These are phyloP conservation scores for Solidago caesia DNA, from an alignment of 129 eudicot genomes.

Conservation along the genomic window DNA sequence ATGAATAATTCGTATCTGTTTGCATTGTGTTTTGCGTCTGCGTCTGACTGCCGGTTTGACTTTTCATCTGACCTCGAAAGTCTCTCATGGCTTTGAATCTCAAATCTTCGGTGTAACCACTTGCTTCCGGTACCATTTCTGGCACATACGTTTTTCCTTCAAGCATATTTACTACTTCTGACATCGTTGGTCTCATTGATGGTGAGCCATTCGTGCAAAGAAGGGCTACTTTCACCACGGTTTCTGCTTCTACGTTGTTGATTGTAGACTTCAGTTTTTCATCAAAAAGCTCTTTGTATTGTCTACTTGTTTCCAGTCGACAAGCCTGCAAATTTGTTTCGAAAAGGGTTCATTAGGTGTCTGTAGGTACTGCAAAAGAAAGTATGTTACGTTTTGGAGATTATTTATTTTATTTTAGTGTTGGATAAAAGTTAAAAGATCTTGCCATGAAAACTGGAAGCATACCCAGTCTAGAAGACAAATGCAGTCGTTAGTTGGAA, in stretches of 20 bases:
- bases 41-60: conserved; percentile 32
- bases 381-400: too few species aligned
- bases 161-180: conserved; percentile 74
- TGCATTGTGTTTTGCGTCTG: conserved; percentile 26
- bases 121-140: conserved; percentile 43
- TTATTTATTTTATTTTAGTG: too few species aligned
- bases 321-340: conserved; percentile 51
- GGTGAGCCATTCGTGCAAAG: conserved; percentile 69
- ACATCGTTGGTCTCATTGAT: conserved; percentile 69
- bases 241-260: conserved; percentile 58
- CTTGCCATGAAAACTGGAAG: background rate
- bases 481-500: conserved; percentile 54
- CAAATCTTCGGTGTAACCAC: conserved; percentile 46
- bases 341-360: background rate
- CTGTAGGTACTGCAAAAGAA: too few species aligned
- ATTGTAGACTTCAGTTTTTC: conserved; percentile 40
- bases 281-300: conserved; percentile 60
- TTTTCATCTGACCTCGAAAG: conserved; percentile 40
- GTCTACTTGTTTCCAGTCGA: conserved; percentile 50
- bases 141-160: conserved; percentile 62
- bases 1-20: conserved; percentile 32
- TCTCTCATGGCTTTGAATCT: conserved; percentile 79
- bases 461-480: conserved; percentile 90
- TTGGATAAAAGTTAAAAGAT: background rate
- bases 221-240: conserved; percentile 58